Evolutionary conservation across 306 rosid genomes (phyloP).

Genomic region (Cicer bijugum): DNA sequence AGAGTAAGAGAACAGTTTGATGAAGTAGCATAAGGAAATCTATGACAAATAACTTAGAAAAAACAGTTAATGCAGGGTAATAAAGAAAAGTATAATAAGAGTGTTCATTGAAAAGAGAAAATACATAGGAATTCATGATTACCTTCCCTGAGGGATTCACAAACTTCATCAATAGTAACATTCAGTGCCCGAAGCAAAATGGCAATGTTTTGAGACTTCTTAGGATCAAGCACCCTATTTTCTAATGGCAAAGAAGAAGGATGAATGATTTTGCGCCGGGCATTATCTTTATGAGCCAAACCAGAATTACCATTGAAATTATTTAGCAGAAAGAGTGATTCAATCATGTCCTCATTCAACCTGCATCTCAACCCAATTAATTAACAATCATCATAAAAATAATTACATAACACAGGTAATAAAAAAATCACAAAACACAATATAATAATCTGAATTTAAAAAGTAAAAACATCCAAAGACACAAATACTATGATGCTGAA

Average conservation of each 20-base stretch:
- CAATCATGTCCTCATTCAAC: constrained; percentile 95
- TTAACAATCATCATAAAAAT: neutral
- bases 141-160: constrained; percentile 94
- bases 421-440: neutral
- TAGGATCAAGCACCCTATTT: constrained; percentile 82
- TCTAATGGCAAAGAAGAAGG: constrained; percentile 58
- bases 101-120: constrained; percentile 16
- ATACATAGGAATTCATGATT: neutral
- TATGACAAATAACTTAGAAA: neutral
- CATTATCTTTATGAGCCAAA: constrained; percentile 56
- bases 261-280: constrained; percentile 51
- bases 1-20: neutral
- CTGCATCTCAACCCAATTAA: constrained; percentile 52
- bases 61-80: constrained; percentile 7
- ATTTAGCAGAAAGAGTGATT: constrained; percentile 77
- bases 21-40: neutral
- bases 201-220: constrained; percentile 90
- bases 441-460: neutral
- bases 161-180: constrained; percentile 84
- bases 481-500: neutral
- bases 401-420: neutral
- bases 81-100: neutral
- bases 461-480: neutral
- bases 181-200: constrained; percentile 82
- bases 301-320: constrained; percentile 49